Percentiles rank a stretch among this genome's conserved stretches.
phyloP scores from a whole-genome alignment of 768 basidiomycete genomes.

The Coprinopsis cinerea region DNA sequence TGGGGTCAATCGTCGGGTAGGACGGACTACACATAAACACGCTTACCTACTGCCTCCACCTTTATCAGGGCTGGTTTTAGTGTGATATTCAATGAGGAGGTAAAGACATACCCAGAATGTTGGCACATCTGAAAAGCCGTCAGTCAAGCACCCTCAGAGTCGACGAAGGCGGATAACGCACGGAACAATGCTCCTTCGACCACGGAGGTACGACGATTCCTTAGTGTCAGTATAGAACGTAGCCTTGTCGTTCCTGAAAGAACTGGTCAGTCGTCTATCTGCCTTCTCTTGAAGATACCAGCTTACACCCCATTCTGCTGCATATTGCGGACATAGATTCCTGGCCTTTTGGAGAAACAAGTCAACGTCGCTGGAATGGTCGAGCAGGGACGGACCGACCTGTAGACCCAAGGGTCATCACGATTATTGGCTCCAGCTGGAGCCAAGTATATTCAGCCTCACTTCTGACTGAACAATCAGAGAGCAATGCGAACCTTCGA shows the following conservation, averaged over 20 bases:
- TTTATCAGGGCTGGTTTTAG: conserved; percentile 12
- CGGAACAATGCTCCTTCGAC: conserved; percentile 64
- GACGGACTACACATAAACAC: neutral
- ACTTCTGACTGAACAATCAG: neutral
- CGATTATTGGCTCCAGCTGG: conserved; percentile 64
- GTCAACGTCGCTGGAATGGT: neutral
- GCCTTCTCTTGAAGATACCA: too few relatives aligned
- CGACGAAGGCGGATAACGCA: conserved; percentile 25
- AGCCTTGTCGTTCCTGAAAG: conserved; percentile 60
- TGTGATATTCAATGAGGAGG: neutral
- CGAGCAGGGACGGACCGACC: conserved; percentile 23
- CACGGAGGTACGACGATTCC: conserved; percentile 52
- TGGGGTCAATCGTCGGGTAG: neutral
- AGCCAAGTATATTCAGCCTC: neutral
- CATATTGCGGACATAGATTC: conserved; percentile 70
- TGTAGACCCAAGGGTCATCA: conserved; percentile 72
- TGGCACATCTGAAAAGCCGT: conserved; percentile 45
- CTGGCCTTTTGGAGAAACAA: conserved; percentile 43
- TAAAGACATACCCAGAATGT: conserved; percentile 45
- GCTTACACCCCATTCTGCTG: conserved; percentile 61
- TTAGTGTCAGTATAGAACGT: conserved; percentile 65
- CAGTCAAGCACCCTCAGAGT: neutral
- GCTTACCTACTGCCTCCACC: conserved; percentile 52
- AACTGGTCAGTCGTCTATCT: neutral
- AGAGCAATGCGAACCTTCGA: conserved; percentile 43